These are phyloP conservation scores for Brasilioporus rufonigricans DNA, from an alignment of 768 basidiomycete genomes.

Conservation along the genomic window DNA sequence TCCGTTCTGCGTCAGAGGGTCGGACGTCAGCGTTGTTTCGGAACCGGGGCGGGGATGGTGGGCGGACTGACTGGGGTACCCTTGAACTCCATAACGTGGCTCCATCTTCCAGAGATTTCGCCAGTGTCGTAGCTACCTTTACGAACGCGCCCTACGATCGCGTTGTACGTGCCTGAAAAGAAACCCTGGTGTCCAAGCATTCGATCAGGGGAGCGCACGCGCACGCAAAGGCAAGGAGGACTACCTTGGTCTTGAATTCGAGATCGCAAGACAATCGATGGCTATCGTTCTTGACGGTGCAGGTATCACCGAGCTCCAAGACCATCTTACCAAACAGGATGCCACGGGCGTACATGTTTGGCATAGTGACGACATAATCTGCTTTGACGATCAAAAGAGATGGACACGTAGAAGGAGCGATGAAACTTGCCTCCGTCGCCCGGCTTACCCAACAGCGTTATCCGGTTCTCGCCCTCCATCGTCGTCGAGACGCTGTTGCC, in stretches of 20 bases:
- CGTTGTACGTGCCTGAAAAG: slow-evolving; percentile 96
- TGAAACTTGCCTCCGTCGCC: slow-evolving; percentile 77
- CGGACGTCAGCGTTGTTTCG: background rate
- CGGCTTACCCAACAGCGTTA: slow-evolving; percentile 76
- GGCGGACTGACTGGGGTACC: slow-evolving; percentile 50
- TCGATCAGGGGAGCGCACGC: background rate
- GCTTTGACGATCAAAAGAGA: slow-evolving; percentile 9
- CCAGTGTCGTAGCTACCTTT: slow-evolving; percentile 65
- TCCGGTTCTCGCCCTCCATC: slow-evolving; percentile 95
- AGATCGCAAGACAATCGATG: slow-evolving; percentile 74
- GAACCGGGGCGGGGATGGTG: background rate
- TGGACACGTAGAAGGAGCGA: background rate
- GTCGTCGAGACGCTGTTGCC: slow-evolving; percentile 95
- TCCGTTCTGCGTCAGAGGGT: slow-evolving; percentile 44
- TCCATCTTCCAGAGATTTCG: slow-evolving; percentile 91
- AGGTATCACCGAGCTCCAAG: slow-evolving; percentile 89
- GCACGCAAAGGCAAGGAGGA: background rate
- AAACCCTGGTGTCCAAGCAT: slow-evolving; percentile 62
- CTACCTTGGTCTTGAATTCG: slow-evolving; percentile 96
- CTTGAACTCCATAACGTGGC: slow-evolving; percentile 84
- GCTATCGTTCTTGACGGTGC: slow-evolving; percentile 79
- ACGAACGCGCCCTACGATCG: slow-evolving; percentile 78
- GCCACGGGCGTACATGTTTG: slow-evolving; percentile 94
- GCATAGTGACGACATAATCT: slow-evolving; percentile 93
- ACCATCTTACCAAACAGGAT: slow-evolving; percentile 94